These are phyloP conservation scores for Citrus trifoliata DNA, from an alignment of 345 rosid genomes.

Conservation along the genomic window DNA sequence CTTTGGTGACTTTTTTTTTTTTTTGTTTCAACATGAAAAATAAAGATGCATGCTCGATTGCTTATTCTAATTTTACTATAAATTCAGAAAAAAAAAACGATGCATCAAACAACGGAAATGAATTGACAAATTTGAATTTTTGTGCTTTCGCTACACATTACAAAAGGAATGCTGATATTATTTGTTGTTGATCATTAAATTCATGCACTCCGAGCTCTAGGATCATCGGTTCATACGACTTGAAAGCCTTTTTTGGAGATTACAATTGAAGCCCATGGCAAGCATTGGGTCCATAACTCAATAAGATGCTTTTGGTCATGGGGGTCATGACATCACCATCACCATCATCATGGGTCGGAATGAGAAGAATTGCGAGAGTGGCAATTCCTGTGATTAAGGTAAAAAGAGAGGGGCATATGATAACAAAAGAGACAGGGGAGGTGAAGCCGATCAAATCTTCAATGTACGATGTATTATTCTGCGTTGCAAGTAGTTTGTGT, in stretches of 20 bases:
- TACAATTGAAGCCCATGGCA: not conserved
- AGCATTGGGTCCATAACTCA: not conserved
- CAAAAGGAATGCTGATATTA: no score
- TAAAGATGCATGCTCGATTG: no score
- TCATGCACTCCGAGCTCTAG: not conserved
- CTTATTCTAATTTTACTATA: no score
- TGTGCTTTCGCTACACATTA: no score
- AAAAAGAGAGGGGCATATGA: not conserved
- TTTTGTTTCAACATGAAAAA: no score
- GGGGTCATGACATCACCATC: not conserved
- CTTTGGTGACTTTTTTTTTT: no score
- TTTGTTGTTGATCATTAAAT: not conserved
- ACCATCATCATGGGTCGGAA: not conserved
- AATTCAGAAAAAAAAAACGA: no score
- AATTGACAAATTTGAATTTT: not conserved
- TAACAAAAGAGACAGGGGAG: not conserved
- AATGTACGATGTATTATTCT: conserved; percentile 42
- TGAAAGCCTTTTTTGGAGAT: not conserved
- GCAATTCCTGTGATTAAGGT: not conserved
- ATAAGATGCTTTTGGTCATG: not conserved
- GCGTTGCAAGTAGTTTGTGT: conserved; percentile 18
- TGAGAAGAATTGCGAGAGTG: not conserved
- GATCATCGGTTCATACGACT: not conserved
- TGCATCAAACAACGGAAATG: not conserved
- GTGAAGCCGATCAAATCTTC: conserved; percentile 24